These are phyloP conservation scores for Parietichytrium sp. DNA, from an alignment of 108 stramenopile species.

Conservation along the genomic window DNA sequence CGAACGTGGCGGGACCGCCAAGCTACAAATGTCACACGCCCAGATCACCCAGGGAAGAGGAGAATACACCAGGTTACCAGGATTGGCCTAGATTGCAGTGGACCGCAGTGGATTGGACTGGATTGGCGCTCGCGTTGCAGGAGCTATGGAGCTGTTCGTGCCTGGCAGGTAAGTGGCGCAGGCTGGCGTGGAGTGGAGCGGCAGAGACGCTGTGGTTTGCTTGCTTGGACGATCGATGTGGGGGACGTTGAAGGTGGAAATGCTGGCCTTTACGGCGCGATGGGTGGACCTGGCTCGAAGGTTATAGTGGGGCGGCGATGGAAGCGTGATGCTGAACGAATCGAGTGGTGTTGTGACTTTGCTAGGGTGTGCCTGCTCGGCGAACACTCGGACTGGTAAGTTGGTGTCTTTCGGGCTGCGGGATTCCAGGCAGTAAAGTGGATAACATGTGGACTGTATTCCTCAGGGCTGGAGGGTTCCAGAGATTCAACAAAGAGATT, in stretches of 20 bases:
- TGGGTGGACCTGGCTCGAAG: not conserved
- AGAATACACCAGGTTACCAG: too few species aligned
- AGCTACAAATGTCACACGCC: too few species aligned
- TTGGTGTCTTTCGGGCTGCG: not conserved
- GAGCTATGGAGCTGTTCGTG: conserved; percentile 47
- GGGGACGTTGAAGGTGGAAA: not conserved
- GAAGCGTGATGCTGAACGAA: not conserved
- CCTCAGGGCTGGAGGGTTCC: not conserved
- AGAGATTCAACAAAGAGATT: conserved; percentile 22
- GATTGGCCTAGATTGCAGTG: too few species aligned
- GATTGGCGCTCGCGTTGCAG: too few species aligned
- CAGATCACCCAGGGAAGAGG: too few species aligned
- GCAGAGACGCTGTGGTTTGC: not conserved
- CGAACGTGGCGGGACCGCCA: too few species aligned
- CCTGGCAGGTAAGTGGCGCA: conserved; percentile 40
- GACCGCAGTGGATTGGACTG: too few species aligned
- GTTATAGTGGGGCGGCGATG: not conserved
- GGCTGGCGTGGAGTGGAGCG: not conserved
- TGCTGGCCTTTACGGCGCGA: not conserved
- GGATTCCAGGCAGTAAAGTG: not conserved
- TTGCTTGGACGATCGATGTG: too few species aligned
- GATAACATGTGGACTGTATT: not conserved
- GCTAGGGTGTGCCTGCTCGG: conserved; percentile 48
- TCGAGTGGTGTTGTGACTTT: not conserved
- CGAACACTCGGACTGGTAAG: conserved; percentile 52